Base-by-base conservation (phyloP, 2,329 filamentous ascomycete species). In the Beauveria medogensis region DNA sequence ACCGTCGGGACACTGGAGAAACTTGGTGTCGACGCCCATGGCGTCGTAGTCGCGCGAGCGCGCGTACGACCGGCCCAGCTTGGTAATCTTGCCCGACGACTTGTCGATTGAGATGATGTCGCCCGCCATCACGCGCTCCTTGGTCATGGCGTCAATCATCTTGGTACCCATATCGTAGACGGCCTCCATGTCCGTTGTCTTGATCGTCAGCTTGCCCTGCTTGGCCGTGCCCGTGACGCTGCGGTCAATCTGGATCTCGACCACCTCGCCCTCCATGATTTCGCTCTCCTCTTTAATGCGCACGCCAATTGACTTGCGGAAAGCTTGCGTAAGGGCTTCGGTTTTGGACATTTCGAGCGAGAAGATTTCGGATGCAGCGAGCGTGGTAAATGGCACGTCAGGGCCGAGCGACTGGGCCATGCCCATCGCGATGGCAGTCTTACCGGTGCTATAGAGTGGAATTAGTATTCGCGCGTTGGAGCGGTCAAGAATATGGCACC, bases 61-160 rank as follows among this genome's bases (percentile, higher is more conserved):
- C 22, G 94, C 92, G 75, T 94, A 99, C 34, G 92, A 97, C 60
- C 94, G 88, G 62, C 94, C 94, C 24, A 99, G 84, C 77, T 97
- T 99, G 59, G 92, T 96, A 73, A 99, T 97, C 76, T 97, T 96
- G 66, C 94, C 94, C 2, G 92, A 96, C 0, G 93, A 92, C 79
- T 99, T 99, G 80, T 99, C 94, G 68, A 99, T 97, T 61, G 91
- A 96, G 69, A 99, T 95, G 67, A 99, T 94, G 73, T 99, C 94
- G 68, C 94, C 94, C 5, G 94, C 94, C 88, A 97, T 96, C 66
- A 99, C 91, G 69, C 95, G 93, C 80, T 99, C 94, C 77, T 97
- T 97, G 67, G 92, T 97, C 92, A 99, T 97, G 66, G 92, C 92
- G 72, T 99, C 94, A 67, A 99, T 99, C 94, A 99, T 97, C 78